Conservation (phyloP, 768 basidiomycete species). For the Boletus subcaerulescens region DNA sequence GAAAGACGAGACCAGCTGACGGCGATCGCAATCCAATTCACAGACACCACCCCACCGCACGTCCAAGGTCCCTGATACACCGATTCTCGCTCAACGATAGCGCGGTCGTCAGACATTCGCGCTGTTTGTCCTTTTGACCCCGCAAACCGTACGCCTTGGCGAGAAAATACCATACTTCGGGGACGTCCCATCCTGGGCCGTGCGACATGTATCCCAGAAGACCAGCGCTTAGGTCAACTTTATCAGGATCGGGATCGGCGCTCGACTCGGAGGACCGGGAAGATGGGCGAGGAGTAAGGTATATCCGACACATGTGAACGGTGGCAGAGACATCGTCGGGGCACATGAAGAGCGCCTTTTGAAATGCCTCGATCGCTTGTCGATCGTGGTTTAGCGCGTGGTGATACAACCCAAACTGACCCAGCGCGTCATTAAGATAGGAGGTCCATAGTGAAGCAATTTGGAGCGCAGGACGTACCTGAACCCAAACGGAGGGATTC, state of each 20-base stretch:
- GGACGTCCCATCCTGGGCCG: conserved; percentile 83
- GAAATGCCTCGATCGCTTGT: conserved; percentile 71
- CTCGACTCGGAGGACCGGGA: conserved; percentile 11
- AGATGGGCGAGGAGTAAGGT: conserved; percentile 45
- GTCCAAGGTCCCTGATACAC: conserved; percentile 60
- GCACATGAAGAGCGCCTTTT: conserved; percentile 86
- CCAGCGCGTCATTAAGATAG: conserved; percentile 2
- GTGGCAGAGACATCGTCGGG: conserved; percentile 75
- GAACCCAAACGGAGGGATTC: conserved; percentile 92
- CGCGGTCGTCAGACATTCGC: conserved; percentile 72
- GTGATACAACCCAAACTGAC: conserved; percentile 73
- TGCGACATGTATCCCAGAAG: conserved; percentile 74
- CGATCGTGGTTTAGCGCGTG: conserved; percentile 53
- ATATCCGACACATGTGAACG: conserved; percentile 74
- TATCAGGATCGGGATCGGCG: conserved; percentile 33
- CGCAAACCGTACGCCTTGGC: conserved; percentile 78
- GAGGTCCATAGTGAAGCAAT: neutral
- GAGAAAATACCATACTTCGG: conserved; percentile 94
- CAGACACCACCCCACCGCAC: conserved; percentile 68
- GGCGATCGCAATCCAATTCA: conserved; percentile 17
- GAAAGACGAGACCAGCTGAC: neutral
- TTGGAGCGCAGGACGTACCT: conserved; percentile 50
- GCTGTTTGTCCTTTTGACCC: conserved; percentile 65
- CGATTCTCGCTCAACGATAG: conserved; percentile 59
- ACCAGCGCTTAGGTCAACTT: conserved; percentile 80